Percentiles rank a stretch among this genome's conserved stretches.
These are phyloP conservation scores for Neospora caninum DNA, from an alignment of 169 alveolate species.

Conservation along the genomic window DNA sequence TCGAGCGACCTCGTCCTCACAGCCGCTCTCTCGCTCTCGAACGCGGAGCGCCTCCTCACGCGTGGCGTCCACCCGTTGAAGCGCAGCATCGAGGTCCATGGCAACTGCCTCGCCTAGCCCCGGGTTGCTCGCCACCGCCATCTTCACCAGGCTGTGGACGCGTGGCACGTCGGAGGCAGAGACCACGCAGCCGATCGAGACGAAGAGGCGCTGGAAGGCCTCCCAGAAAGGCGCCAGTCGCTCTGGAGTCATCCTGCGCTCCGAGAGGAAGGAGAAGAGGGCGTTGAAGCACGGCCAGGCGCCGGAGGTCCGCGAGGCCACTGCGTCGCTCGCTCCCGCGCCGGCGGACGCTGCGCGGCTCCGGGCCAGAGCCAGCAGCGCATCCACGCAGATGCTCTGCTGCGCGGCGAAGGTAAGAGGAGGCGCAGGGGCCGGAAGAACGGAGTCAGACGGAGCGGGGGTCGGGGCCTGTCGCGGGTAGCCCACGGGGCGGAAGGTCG, in stretches of 20 bases:
- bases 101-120: not conserved
- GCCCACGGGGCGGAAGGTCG: not conserved
- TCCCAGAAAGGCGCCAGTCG: not conserved
- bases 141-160: not conserved
- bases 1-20: not conserved
- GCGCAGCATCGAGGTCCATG: not conserved
- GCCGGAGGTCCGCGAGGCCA: not conserved
- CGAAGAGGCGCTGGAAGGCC: not conserved
- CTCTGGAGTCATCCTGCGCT: not conserved
- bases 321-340: not conserved
- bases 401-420: not conserved
- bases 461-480: no score
- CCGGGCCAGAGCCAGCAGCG: not conserved
- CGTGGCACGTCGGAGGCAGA: not conserved
- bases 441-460: no score
- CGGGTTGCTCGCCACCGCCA: not conserved
- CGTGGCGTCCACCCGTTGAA: not conserved
- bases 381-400: conserved; percentile 12
- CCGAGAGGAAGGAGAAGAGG: not conserved
- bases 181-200: not conserved
- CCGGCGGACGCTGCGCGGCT: not conserved
- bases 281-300: not conserved
- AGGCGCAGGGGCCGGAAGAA: no score
- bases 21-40: not conserved
- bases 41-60: no score